These are phyloP conservation scores for Phytophthora idaei DNA, from an alignment of 352 stramenopile genomes.

Conservation along the genomic window DNA sequence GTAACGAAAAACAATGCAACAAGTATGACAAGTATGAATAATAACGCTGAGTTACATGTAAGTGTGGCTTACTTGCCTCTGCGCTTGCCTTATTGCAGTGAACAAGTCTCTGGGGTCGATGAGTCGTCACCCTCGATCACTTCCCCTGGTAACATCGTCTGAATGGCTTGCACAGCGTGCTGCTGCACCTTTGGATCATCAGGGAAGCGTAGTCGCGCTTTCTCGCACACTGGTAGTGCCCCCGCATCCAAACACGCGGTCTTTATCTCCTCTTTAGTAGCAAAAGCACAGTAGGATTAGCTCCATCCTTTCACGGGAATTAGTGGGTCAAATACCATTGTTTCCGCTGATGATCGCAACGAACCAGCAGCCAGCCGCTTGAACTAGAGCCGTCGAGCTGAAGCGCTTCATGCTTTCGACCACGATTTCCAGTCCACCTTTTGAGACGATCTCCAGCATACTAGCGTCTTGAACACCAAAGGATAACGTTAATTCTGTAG, in stretches of 20 bases:
- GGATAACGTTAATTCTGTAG: not conserved
- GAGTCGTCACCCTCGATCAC: slow-evolving; percentile 13
- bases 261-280: slow-evolving; percentile 50
- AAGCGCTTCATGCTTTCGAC: slow-evolving; percentile 63
- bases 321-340: slow-evolving; percentile 33
- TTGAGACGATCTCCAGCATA: slow-evolving; percentile 60
- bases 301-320: not conserved
- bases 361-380: slow-evolving; percentile 63
- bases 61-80: not conserved
- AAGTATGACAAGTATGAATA: slow-evolving; percentile 10
- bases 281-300: slow-evolving; percentile 1
- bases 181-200: slow-evolving; percentile 58
- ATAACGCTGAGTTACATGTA: not conserved
- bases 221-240: slow-evolving; percentile 54
- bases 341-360: slow-evolving; percentile 55
- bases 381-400: slow-evolving; percentile 42
- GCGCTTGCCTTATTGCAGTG: slow-evolving; percentile 17
- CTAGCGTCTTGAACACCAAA: slow-evolving; percentile 42
- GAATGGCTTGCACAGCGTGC: slow-evolving; percentile 52
- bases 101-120: slow-evolving; percentile 6
- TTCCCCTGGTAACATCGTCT: slow-evolving; percentile 39
- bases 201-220: slow-evolving; percentile 51
- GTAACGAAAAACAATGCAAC: not conserved
- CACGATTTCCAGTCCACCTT: slow-evolving; percentile 53
- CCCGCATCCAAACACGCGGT: slow-evolving; percentile 55